Conservation (phyloP, 2,329 filamentous ascomycete species). For the Phialophora verrucosa region DNA sequence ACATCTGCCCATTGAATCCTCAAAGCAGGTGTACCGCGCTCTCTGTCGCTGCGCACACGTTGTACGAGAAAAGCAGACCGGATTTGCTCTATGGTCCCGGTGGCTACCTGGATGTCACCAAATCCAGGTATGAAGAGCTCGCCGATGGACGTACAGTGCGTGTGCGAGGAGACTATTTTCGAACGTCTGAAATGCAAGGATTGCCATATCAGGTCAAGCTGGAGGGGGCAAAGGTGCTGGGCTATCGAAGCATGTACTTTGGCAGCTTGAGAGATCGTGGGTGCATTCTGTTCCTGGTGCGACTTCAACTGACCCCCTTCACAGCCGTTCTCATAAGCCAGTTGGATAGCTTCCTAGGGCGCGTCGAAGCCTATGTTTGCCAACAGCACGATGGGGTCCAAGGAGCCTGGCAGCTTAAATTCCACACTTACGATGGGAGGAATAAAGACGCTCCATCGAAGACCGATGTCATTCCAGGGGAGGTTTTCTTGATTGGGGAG, state of each 20-base stretch:
- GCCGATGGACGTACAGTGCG: conserved; percentile 41
- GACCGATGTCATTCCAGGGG: neutral
- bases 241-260: conserved; percentile 55
- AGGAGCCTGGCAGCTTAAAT: conserved; percentile 63
- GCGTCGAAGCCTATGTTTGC: conserved; percentile 37
- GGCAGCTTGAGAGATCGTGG: conserved; percentile 53
- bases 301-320: neutral
- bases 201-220: conserved; percentile 51
- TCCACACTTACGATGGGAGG: conserved; percentile 37
- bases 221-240: conserved; percentile 52
- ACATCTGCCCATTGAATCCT: conserved; percentile 52
- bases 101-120: conserved; percentile 52
- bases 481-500: conserved; percentile 1
- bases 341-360: conserved; percentile 45
- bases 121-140: conserved; percentile 53
- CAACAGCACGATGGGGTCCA: conserved; percentile 38
- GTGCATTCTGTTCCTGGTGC: neutral
- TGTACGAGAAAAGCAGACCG: conserved; percentile 62
- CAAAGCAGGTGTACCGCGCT: conserved; percentile 53
- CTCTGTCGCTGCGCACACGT: conserved; percentile 59
- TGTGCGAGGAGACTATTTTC: conserved; percentile 54
- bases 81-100: conserved; percentile 59
- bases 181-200: conserved; percentile 50
- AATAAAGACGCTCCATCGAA: neutral
- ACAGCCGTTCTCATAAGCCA: conserved; percentile 51